Conservation (phyloP, 176 grass and related monocot species). For the Cocos nucifera region DNA sequence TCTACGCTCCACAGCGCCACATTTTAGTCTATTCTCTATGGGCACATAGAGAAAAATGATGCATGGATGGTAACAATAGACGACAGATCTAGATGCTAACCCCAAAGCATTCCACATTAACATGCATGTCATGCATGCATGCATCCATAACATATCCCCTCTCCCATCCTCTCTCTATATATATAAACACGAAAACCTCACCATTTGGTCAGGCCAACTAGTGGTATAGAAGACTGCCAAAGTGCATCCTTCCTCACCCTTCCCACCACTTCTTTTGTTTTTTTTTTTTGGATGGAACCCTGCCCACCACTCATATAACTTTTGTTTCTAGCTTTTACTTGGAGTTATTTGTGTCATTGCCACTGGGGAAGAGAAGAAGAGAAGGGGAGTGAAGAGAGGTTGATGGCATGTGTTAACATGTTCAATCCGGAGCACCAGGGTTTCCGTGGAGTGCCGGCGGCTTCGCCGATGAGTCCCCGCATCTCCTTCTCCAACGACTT, state of each 20-base stretch:
- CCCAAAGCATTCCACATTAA: slow-evolving; percentile 9
- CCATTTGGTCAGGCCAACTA: too few species aligned
- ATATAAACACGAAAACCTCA: slow-evolving; percentile 17
- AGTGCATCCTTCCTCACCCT: too few species aligned
- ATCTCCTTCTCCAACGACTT: slow-evolving; percentile 99
- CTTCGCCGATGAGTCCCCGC: slow-evolving; percentile 46
- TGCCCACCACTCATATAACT: too few species aligned
- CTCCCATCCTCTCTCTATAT: slow-evolving; percentile 17
- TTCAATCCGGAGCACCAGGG: slow-evolving; percentile 43
- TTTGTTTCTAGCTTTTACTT: too few species aligned
- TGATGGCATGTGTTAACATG: slow-evolving; percentile 97
- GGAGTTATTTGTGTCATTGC: too few species aligned
- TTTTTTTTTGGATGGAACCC: too few species aligned
- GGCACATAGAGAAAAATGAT: not conserved
- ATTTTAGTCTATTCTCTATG: too few species aligned
- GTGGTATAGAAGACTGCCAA: too few species aligned
- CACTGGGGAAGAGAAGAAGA: too few species aligned
- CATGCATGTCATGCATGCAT: slow-evolving; percentile 22
- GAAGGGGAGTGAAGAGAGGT: too few species aligned
- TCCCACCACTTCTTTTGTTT: too few species aligned
- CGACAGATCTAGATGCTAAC: slow-evolving; percentile 28
- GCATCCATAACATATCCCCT: not conserved
- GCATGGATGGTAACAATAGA: not conserved
- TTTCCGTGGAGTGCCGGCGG: not conserved
- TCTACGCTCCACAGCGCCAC: too few species aligned